phyloP scores from a whole-genome alignment of 306 rosid species.

The Vigna angularis region DNA sequence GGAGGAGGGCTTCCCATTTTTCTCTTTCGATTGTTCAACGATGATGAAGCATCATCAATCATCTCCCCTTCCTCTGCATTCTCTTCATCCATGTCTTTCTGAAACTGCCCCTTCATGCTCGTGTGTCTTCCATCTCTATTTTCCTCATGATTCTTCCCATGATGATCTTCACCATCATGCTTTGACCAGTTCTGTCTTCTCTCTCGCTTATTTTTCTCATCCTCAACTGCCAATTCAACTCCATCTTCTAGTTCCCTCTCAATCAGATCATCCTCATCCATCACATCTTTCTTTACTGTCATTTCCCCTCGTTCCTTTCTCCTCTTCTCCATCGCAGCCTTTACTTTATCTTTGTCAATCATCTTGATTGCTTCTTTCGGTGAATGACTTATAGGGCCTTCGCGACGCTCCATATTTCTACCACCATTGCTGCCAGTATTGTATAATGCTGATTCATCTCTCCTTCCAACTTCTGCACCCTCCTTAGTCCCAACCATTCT shows the following conservation, averaged over 20 bases:
- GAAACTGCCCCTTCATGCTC: conserved; percentile 44
- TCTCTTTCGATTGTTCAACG: conserved; percentile 69
- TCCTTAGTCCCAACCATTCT: conserved; percentile 59
- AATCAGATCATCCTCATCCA: conserved; percentile 94
- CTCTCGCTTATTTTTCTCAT: conserved; percentile 76
- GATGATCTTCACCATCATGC: conserved; percentile 52
- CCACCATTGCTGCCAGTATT: conserved; percentile 32
- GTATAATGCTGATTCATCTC: conserved; percentile 28
- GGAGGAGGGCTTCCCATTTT: conserved; percentile 65
- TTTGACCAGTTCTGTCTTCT: conserved; percentile 69
- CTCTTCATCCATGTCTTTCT: conserved; percentile 51
- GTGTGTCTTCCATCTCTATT: conserved; percentile 50
- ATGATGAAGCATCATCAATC: conserved; percentile 63
- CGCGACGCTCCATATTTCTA: conserved; percentile 49
- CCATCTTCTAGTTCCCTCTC: conserved; percentile 96
- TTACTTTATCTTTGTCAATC: conserved; percentile 83
- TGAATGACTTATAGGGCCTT: conserved; percentile 59
- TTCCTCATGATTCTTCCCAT: conserved; percentile 50
- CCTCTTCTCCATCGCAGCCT: conserved; percentile 88
- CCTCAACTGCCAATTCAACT: conserved; percentile 78
- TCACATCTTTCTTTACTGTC: conserved; percentile 66
- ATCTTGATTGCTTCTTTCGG: conserved; percentile 86
- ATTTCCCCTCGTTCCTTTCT: conserved; percentile 71
- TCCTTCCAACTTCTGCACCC: conserved; percentile 57
- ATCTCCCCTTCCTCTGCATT: conserved; percentile 85